These are phyloP conservation scores for Heterobasidion irregulare DNA, from an alignment of 1,284 basidiomycete genomes.

Conservation along the genomic window DNA sequence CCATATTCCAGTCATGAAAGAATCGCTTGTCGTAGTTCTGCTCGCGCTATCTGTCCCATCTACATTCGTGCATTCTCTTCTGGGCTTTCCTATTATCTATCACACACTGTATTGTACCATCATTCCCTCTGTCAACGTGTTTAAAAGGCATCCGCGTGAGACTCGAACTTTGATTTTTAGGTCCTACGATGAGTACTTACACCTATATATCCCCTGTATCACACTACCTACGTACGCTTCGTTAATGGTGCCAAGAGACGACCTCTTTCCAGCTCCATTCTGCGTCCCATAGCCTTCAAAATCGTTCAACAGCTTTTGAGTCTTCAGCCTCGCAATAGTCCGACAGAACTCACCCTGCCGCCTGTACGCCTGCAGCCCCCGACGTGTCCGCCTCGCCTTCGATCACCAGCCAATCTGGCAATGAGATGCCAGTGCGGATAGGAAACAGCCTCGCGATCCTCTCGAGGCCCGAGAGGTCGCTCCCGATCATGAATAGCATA, in stretches of 20 bases:
- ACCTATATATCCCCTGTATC: constrained; percentile 30
- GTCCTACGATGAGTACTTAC: constrained; percentile 27
- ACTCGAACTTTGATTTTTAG: constrained; percentile 41
- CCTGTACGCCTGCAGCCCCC: constrained; percentile 66
- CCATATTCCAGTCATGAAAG: constrained; percentile 67
- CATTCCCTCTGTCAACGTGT: constrained; percentile 29
- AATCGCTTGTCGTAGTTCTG: constrained; percentile 34
- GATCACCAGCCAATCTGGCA: constrained; percentile 71
- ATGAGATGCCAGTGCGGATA: constrained; percentile 65
- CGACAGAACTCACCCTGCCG: constrained; percentile 46
- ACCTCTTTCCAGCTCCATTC: constrained; percentile 50
- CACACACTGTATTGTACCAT: constrained; percentile 75
- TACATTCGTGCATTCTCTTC: constrained; percentile 36
- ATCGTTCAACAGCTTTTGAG: not conserved
- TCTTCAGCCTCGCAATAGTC: not conserved
- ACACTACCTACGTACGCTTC: constrained; percentile 21
- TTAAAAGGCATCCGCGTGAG: constrained; percentile 30
- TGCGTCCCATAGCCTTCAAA: constrained; percentile 33
- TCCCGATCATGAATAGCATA: constrained; percentile 53
- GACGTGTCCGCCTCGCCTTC: constrained; percentile 39
- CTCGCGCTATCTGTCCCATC: constrained; percentile 52
- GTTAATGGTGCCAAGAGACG: constrained; percentile 37
- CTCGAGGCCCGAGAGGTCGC: constrained; percentile 52
- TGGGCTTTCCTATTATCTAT: constrained; percentile 18
- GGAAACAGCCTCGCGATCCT: constrained; percentile 66